phyloP scores from a whole-genome alignment of 106 monocot species.

The Dendrobium officinale region DNA sequence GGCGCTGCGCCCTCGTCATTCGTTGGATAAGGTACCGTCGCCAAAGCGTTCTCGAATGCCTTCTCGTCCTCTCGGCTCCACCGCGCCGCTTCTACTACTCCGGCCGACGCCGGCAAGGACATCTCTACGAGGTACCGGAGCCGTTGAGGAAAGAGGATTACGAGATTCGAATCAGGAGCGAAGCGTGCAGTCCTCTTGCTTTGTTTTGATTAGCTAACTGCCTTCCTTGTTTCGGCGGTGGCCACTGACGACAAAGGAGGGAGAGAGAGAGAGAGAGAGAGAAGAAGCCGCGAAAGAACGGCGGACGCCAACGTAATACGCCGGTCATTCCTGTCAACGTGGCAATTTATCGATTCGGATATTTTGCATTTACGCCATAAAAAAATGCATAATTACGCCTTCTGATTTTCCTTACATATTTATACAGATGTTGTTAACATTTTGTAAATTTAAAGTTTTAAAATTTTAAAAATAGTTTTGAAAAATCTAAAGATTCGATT shows the following conservation, averaged over 20 bases:
- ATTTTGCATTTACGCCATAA: neutral
- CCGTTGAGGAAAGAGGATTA: neutral
- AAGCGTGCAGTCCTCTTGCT: neutral
- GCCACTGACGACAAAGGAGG: neutral
- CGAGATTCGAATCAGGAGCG: neutral
- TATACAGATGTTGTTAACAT: too few species aligned
- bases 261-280: neutral
- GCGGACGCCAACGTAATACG: neutral
- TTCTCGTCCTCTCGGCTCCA: constrained; percentile 76
- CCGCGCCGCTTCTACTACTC: neutral
- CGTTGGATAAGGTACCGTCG: constrained; percentile 12
- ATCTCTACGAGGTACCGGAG: neutral
- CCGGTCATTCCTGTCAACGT: neutral
- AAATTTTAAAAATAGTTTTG: too few species aligned
- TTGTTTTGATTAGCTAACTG: neutral
- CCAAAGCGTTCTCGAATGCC: constrained; percentile 66
- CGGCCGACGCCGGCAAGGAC: constrained; percentile 4
- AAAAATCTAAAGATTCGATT: too few species aligned
- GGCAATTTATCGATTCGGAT: neutral
- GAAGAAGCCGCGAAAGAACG: neutral
- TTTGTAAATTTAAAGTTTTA: too few species aligned
- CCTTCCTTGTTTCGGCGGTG: neutral
- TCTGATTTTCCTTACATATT: too few species aligned
- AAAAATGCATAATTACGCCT: neutral
- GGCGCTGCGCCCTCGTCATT: constrained; percentile 6